Conservation (phyloP, 192 early-diverging fungal genomes). For the Backusella sp. region DNA sequence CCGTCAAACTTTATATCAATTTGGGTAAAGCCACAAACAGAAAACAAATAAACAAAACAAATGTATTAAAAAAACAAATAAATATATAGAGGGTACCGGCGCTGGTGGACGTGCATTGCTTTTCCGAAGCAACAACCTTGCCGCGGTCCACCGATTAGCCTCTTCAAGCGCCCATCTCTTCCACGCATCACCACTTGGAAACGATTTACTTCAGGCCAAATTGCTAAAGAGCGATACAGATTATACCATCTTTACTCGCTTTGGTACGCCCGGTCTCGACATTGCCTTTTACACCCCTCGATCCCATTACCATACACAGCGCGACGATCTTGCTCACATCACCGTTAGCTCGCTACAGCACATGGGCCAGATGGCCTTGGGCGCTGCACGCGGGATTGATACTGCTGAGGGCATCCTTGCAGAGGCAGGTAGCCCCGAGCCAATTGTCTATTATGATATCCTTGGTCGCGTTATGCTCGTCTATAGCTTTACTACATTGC, state of each 20-base stretch:
- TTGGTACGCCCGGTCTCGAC: conserved; percentile 64
- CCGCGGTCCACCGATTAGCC: conserved; percentile 33
- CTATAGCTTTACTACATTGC: conserved; percentile 28
- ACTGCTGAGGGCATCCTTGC: conserved; percentile 36
- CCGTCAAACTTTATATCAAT: conserved; percentile 66
- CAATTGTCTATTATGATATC: conserved; percentile 49
- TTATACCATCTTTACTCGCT: conserved; percentile 58
- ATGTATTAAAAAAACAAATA: background rate
- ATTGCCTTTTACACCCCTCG: conserved; percentile 65
- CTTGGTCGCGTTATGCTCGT: conserved; percentile 43
- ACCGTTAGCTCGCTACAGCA: conserved; percentile 55
- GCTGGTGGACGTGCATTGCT: conserved; percentile 67
- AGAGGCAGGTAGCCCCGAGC: conserved; percentile 27
- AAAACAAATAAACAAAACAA: background rate
- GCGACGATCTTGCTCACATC: conserved; percentile 53
- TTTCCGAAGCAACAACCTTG: conserved; percentile 51
- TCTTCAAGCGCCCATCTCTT: conserved; percentile 50
- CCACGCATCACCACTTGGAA: conserved; percentile 63
- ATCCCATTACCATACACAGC: conserved; percentile 62
- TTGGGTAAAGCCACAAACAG: conserved; percentile 40
- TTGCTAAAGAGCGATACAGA: conserved; percentile 53
- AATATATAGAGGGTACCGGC: conserved; percentile 60
- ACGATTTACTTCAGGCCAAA: conserved; percentile 58
- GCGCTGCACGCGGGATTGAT: conserved; percentile 48
- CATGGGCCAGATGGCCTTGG: conserved; percentile 62